phyloP scores from a whole-genome alignment of 208 protist species.

The Trichomonas vaginalis region DNA sequence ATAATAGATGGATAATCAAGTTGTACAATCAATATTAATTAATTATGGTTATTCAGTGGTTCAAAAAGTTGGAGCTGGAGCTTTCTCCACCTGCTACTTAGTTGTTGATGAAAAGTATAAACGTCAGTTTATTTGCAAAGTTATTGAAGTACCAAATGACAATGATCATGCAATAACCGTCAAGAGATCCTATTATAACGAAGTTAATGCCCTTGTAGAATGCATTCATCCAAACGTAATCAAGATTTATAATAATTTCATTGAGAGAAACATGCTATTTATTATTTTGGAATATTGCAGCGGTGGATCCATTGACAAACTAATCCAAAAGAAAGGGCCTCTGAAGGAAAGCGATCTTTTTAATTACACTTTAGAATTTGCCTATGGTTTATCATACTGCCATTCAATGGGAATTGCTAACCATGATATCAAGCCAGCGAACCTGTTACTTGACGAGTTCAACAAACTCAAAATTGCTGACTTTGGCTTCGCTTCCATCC shows the following conservation, averaged over 20 bases:
- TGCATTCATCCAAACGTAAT: not conserved
- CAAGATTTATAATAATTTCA: not conserved
- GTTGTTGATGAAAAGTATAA: not conserved
- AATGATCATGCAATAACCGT: not conserved
- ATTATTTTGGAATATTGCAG: not conserved
- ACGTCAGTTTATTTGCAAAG: not conserved
- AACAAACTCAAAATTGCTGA: not conserved
- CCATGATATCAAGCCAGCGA: not conserved
- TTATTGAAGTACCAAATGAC: not conserved
- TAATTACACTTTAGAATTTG: not conserved
- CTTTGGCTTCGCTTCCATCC: not conserved
- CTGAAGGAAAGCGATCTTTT: not conserved
- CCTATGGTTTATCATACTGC: not conserved
- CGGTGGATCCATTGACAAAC: not conserved
- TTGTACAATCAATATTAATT: not conserved
- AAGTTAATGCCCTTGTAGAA: not conserved
- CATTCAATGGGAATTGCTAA: not conserved
- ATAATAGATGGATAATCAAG: not conserved
- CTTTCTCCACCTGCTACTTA: not conserved
- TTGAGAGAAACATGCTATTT: not conserved
- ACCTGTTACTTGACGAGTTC: not conserved
- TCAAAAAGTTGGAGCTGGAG: not conserved
- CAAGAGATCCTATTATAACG: not conserved
- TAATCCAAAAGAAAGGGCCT: not conserved
- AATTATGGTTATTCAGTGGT: not conserved